Conservation (phyloP, 164 flowering plant genomes). For the Berberis thunbergii region DNA sequence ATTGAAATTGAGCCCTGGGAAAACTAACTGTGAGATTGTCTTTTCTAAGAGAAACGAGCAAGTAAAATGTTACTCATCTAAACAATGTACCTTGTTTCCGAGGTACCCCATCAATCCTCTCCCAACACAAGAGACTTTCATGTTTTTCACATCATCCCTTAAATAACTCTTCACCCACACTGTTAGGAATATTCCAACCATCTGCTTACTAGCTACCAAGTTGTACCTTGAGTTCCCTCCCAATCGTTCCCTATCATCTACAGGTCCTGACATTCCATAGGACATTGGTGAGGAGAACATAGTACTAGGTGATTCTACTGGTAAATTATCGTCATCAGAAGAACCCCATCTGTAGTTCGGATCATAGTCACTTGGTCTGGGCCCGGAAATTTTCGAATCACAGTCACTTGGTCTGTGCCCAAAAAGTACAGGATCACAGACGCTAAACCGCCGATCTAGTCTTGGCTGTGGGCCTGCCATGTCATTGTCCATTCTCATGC, state of each 20-base stretch:
- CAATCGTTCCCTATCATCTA: conserved; percentile 29
- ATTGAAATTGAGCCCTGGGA: conserved; percentile 30
- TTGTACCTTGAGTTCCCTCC: conserved; percentile 34
- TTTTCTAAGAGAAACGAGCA: too few relatives aligned
- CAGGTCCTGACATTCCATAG: conserved; percentile 19
- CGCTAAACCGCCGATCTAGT: conserved; percentile 41
- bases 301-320: conserved; percentile 15
- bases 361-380: conserved; percentile 20
- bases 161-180: conserved; percentile 39
- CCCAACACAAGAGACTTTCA: conserved; percentile 52
- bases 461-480: conserved; percentile 25
- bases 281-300: conserved; percentile 30
- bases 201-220: conserved; percentile 45
- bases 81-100: conserved; percentile 40
- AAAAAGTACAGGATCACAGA: conserved; percentile 37
- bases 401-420: conserved; percentile 39
- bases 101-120: conserved; percentile 55
- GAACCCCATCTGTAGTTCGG: conserved; percentile 11
- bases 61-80: neutral
- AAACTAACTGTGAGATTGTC: neutral
- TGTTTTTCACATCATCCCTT: conserved; percentile 33
- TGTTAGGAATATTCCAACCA: conserved; percentile 49
- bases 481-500: conserved; percentile 41
- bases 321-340: too few relatives aligned
- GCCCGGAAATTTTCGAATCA: conserved; percentile 13